Evolutionary conservation across 352 stramenopile species (phyloP).

Genomic region (Phytophthora brassicae): DNA sequence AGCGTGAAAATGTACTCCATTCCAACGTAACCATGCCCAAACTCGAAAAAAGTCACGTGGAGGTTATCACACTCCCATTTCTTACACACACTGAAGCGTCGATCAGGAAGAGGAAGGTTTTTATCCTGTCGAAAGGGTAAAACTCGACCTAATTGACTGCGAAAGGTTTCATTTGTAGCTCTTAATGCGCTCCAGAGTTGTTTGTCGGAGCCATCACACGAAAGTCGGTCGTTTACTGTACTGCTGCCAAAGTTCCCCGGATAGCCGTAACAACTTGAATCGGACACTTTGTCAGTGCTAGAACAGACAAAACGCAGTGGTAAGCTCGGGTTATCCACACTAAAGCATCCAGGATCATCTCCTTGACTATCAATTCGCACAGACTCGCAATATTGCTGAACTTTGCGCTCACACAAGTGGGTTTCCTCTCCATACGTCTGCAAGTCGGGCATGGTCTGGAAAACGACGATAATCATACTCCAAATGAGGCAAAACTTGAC

Average conservation of each 20-base stretch:
- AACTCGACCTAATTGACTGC: slow-evolving; percentile 39
- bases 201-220: slow-evolving; percentile 39
- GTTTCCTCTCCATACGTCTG: slow-evolving; percentile 70
- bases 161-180: slow-evolving; percentile 9
- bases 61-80: slow-evolving; percentile 77
- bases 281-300: slow-evolving; percentile 32
- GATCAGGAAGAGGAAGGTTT: slow-evolving; percentile 38
- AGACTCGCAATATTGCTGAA: slow-evolving; percentile 53
- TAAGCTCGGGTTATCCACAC: slow-evolving; percentile 35
- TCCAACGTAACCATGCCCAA: slow-evolving; percentile 46
- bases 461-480: slow-evolving; percentile 76
- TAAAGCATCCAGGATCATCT: slow-evolving; percentile 67
- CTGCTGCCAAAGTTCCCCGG: slow-evolving; percentile 54
- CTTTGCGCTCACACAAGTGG: slow-evolving; percentile 57
- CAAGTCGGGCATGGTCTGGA: slow-evolving; percentile 79
- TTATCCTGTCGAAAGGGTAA: slow-evolving; percentile 54
- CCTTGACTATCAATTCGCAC: slow-evolving; percentile 27
- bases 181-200: slow-evolving; percentile 14
- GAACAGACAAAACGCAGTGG: slow-evolving; percentile 57
- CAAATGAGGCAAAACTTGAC: slow-evolving; percentile 66
- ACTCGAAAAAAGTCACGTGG: slow-evolving; percentile 75
- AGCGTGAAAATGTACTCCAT: slow-evolving; percentile 75
- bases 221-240: slow-evolving; percentile 37
- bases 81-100: slow-evolving; percentile 60
- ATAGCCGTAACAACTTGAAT: slow-evolving; percentile 58